phyloP scores from a whole-genome alignment of 2,329 filamentous ascomycete genomes.

The Beauveria pseudobassiana region DNA sequence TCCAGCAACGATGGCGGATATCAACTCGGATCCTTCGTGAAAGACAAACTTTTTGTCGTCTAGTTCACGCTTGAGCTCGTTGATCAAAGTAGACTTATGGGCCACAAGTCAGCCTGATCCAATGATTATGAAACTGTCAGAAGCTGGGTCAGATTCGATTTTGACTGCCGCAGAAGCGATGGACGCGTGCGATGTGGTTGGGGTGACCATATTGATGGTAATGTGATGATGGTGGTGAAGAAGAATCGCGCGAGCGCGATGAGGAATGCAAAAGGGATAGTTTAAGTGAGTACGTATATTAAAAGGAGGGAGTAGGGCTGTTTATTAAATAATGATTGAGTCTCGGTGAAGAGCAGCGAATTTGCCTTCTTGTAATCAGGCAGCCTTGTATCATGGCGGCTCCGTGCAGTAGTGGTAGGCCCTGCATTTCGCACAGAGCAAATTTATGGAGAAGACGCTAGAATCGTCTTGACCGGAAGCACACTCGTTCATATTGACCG shows the following conservation, averaged over 20 bases:
- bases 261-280: background rate
- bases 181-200: background rate
- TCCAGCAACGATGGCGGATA: constrained; percentile 34
- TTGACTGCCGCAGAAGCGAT: background rate
- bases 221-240: background rate
- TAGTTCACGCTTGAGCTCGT: constrained; percentile 30
- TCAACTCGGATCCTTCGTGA: constrained; percentile 45
- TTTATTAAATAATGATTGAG: background rate
- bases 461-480: too few relatives aligned
- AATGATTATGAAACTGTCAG: constrained; percentile 30
- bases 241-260: background rate
- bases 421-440: background rate
- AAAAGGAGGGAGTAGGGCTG: background rate
- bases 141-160: background rate
- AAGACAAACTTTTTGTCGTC: constrained; percentile 31
- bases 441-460: background rate
- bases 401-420: background rate
- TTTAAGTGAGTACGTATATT: background rate
- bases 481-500: too few relatives aligned
- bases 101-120: too few relatives aligned
- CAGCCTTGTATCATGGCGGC: background rate
- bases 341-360: background rate
- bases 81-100: constrained; percentile 38
- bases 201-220: background rate
- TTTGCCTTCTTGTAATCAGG: background rate